Evolutionary conservation across 345 rosid genomes (phyloP), one percentile per base, ranked within the genome.

Genomic region (Linum trigynum): DNA sequence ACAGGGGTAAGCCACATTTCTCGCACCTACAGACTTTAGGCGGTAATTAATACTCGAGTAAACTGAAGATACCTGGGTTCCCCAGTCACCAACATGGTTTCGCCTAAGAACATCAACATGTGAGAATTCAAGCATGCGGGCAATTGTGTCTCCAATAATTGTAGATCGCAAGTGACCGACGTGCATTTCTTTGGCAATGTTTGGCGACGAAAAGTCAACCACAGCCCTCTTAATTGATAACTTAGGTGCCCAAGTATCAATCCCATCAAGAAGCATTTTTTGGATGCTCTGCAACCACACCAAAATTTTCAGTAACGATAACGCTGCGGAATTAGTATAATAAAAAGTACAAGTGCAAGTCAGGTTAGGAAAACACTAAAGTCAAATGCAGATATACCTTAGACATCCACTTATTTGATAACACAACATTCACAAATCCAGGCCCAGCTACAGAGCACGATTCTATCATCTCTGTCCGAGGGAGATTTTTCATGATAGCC

Each of bases 1-100:
- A 58, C 53, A 42, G 56, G 57, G 38, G 39, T 68, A 16, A 36
- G 37, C 14, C 43, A 61, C 7, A 45, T 39, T 14, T 59, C 61
- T 35, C 39, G 42, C 50, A 37, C 42, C 62, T 6, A 32, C 3
- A 1, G 36, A 57, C 14, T 3, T 12, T n/a, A 23, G 23, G 38
- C 48, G 14, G 14, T 2, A 35, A 23, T 39, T 3, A 23, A 59
- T 3, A 61, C 15, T 43, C 16, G 38, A 41, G 64, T 61, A 40
- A 68, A 70, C 17, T 55, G 58, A n/a, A 72, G 48, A 57, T 72
- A 92, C 98, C 95, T 94, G 99, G 66, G 99, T 94, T 62, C 99
- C 99, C 99, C 99, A 94, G 61, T 94, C 99, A 71, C 98, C 98
- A 78, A 92, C 98, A 84, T 92, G 98, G 79, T 92, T 92, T 65